Evolutionary conservation across 345 rosid genomes (phyloP), one percentile per base, ranked within the genome.

Genomic region (Aethionema arabicum): DNA sequence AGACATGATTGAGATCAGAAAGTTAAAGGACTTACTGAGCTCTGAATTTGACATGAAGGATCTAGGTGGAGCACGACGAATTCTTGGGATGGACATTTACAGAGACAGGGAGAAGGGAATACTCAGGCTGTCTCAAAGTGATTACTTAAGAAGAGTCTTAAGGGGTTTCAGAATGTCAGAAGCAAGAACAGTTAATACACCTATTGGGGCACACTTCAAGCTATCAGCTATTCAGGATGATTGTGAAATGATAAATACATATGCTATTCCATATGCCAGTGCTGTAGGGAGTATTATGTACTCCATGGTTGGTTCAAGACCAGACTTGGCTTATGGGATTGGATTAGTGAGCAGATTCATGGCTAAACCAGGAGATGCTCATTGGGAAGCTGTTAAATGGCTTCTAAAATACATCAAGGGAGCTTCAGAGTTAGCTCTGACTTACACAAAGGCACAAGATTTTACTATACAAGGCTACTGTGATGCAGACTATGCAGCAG

Each of bases 41-140:
- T 5, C 6, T 6, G 44, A 32, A 12, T 61, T 61, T 37, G 44
- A 61, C 6, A 48, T 61, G 30, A 45, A 33, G 9, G 66, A 61
- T 46, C 9, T 61, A 7, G 16, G 56, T 2, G 44, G 0, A 6
- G 38, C 52, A 0, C 2, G 33, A 31, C 47, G 33, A 11, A 61
- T 61, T 6, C 50, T 61, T 5, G 41, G 56, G 1, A 45, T 61
- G 54, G 65, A 60, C 4, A 60, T 60, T 5, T 3, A 42, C 5
- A 43, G 40, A 3, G 42, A 47, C 0, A 36, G 43, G 33, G 1
- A 15, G 5, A 5, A 2, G n/a, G 44, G 55, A 14, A 61, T 32
- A 5, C 11, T 52, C 5, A 27, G n/a, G 1, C 33, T 33, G 42
- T 36, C 43, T 2, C 53, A 49, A 49, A 7, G 4, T n/a, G 30